A percentile compares a stretch with the other conserved stretches of the same genome.
These are phyloP conservation scores for Fusarium pseudonygamai DNA, from an alignment of 2,329 filamentous ascomycete genomes.

Conservation along the genomic window DNA sequence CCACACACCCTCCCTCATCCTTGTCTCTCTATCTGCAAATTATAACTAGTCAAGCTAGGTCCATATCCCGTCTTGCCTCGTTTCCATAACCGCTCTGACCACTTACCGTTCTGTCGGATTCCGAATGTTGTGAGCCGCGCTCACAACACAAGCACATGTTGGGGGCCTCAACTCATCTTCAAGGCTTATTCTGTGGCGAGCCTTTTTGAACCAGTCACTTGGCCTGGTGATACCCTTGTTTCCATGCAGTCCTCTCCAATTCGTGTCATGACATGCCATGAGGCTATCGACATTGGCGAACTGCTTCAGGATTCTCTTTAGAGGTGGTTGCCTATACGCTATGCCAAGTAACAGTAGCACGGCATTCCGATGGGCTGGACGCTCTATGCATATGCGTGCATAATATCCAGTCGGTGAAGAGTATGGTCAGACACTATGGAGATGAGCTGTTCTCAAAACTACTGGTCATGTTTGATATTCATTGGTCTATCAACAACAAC, in stretches of 20 bases:
- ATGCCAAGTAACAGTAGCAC: conserved; percentile 11
- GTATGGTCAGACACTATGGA: neutral
- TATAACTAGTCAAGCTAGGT: neutral
- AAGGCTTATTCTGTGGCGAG: neutral
- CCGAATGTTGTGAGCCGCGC: conserved; percentile 6
- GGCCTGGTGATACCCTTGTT: neutral
- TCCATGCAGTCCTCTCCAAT: neutral
- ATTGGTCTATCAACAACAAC: neutral
- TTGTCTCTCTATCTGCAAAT: neutral
- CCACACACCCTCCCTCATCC: neutral
- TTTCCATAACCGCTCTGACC: conserved; percentile 4
- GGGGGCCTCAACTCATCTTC: conserved; percentile 1
- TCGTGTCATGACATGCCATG: neutral
- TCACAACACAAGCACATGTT: neutral
- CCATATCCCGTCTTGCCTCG: conserved; percentile 2
- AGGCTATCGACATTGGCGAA: conserved; percentile 14
- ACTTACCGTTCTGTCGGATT: conserved; percentile 12
- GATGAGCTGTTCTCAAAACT: neutral
- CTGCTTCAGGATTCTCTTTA: neutral
- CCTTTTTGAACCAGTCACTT: neutral
- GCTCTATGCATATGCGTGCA: neutral
- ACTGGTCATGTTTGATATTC: neutral
- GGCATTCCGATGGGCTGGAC: conserved; percentile 14
- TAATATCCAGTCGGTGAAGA: conserved; percentile 18
- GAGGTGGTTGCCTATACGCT: neutral